A percentile compares a stretch with the other conserved stretches of the same genome.
These are phyloP conservation scores for Candolleomyces efflorescens DNA, from an alignment of 768 basidiomycete genomes.

Conservation along the genomic window DNA sequence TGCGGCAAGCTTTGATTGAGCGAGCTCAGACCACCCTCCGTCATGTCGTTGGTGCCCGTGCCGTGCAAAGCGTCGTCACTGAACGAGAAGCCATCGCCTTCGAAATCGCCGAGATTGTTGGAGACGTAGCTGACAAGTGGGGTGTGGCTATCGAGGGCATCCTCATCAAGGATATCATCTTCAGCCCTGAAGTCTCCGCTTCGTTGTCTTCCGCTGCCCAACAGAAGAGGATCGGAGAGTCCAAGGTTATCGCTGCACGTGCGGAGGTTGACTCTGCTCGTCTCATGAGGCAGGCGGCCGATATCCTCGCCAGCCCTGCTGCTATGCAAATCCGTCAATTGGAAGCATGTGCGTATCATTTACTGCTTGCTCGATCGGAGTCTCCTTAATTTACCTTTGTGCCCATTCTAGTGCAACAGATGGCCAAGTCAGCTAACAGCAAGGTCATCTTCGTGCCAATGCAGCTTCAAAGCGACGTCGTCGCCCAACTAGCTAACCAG, in stretches of 20 bases:
- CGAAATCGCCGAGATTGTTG: conserved; percentile 96
- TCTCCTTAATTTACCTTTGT: not conserved
- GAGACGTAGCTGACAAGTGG: conserved; percentile 92
- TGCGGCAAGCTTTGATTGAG: conserved; percentile 80
- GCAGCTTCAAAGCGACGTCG: conserved; percentile 78
- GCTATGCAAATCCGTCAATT: conserved; percentile 98
- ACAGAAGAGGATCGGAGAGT: conserved; percentile 95
- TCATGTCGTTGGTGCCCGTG: conserved; percentile 94
- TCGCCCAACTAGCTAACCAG: conserved; percentile 40
- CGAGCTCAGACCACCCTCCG: conserved; percentile 92
- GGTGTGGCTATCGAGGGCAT: conserved; percentile 96
- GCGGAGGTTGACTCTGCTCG: conserved; percentile 95
- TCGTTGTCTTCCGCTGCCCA: conserved; percentile 94
- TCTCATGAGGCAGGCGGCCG: conserved; percentile 95
- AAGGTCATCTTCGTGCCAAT: conserved; percentile 96
- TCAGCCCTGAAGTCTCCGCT: conserved; percentile 84
- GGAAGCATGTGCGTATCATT: conserved; percentile 60
- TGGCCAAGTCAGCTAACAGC: conserved; percentile 84
- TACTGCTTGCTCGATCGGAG: not conserved
- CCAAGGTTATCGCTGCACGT: conserved; percentile 92
- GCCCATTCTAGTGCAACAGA: conserved; percentile 62
- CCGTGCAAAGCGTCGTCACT: conserved; percentile 93
- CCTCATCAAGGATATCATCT: conserved; percentile 93
- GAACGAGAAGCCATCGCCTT: conserved; percentile 96
- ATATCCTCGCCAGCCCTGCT: conserved; percentile 90